phyloP scores from a whole-genome alignment of 148 eudicot species.

The Rhododendron williamsianum region DNA sequence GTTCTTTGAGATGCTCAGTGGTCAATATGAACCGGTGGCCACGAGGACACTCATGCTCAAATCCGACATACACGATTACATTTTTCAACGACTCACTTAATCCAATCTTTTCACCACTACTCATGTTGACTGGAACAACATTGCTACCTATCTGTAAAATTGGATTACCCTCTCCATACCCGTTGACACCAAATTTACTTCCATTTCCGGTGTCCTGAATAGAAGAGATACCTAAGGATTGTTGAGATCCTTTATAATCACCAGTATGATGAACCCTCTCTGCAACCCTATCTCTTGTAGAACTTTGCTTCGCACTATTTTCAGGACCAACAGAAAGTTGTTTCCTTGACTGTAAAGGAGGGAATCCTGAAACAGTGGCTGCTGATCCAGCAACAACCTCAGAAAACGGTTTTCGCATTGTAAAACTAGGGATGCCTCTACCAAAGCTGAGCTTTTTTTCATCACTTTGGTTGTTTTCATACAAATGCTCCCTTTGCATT shows the following conservation, averaged over 20 bases:
- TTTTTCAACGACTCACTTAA: constrained; percentile 37
- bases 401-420: constrained; percentile 82
- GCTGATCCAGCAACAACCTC: constrained; percentile 97
- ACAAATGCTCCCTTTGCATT: constrained; percentile 25
- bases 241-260: constrained; percentile 33
- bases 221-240: constrained; percentile 28
- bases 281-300: constrained; percentile 25
- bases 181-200: constrained; percentile 22
- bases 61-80: constrained; percentile 63
- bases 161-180: constrained; percentile 31
- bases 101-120: constrained; percentile 32
- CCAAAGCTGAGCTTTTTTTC: constrained; percentile 46
- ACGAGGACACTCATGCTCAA: constrained; percentile 94
- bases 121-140: constrained; percentile 38
- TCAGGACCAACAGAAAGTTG: constrained; percentile 33
- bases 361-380: constrained; percentile 58
- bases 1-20: constrained; percentile 64
- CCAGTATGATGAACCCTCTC: constrained; percentile 30
- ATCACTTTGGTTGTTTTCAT: constrained; percentile 32
- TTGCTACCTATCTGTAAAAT: constrained; percentile 57
- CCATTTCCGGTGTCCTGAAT: constrained; percentile 31
- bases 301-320: constrained; percentile 44
- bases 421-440: constrained; percentile 57
- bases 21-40: constrained; percentile 89
- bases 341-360: constrained; percentile 63